phyloP scores from a whole-genome alignment of 164 flowering plant genomes.

The Piper betle region DNA sequence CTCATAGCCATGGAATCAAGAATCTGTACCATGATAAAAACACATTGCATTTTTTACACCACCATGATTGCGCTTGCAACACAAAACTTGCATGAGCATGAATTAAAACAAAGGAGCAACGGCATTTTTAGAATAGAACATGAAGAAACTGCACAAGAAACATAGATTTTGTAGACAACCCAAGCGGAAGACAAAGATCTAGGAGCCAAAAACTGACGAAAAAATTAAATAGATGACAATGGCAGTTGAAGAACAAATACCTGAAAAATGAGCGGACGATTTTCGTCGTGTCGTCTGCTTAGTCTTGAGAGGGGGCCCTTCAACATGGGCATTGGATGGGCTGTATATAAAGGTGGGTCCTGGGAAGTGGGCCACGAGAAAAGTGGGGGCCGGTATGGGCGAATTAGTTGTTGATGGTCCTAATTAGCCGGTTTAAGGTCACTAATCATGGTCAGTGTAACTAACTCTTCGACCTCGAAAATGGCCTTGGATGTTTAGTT shows the following conservation, averaged over 20 bases:
- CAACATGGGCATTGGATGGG: no score
- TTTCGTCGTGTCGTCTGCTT: no score
- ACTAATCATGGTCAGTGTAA: no score
- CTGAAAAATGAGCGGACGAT: neutral
- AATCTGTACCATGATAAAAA: neutral
- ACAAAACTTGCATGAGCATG: neutral
- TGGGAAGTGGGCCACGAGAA: no score
- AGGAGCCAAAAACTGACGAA: neutral
- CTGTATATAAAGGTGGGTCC: no score
- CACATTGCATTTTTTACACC: no score
- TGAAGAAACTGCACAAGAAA: neutral
- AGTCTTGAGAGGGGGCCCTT: no score
- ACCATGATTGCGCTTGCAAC: neutral
- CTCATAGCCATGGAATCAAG: conserved; percentile 6
- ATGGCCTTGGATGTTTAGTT: no score
- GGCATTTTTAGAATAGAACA: neutral
- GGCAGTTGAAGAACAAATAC: neutral
- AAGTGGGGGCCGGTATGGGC: no score
- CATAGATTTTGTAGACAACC: neutral
- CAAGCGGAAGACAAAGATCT: neutral
- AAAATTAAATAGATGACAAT: neutral
- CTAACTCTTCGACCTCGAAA: no score
- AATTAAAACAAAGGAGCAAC: neutral
- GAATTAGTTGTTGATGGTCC: no score
- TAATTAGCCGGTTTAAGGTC: no score